phyloP scores from a whole-genome alignment of 768 basidiomycete species.

The Podaxis sp. region DNA sequence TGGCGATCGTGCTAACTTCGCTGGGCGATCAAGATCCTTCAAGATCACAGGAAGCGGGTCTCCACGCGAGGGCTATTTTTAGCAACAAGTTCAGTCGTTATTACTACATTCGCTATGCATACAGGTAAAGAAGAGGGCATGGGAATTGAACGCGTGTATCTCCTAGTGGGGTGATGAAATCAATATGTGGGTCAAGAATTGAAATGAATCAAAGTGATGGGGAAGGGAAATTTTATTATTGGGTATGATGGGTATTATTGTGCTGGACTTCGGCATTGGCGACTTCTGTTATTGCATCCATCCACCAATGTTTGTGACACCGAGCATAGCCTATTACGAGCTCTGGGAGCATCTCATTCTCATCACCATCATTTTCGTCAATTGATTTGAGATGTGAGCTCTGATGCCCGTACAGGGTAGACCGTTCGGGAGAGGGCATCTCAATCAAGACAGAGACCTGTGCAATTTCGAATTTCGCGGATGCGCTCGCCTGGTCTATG shows the following conservation, averaged over 20 bases:
- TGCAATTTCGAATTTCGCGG: slow-evolving; percentile 32
- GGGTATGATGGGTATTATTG: neutral
- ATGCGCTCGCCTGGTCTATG: slow-evolving; percentile 4
- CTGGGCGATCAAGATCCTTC: neutral
- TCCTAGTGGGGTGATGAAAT: neutral
- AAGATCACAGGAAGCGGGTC: neutral
- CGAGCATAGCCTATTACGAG: slow-evolving; percentile 40
- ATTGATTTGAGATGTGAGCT: slow-evolving; percentile 10
- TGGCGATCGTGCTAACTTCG: neutral
- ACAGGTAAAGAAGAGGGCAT: neutral
- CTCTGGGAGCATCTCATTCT: slow-evolving; percentile 37
- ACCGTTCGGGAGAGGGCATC: slow-evolving; percentile 44
- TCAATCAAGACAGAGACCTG: slow-evolving; percentile 57
- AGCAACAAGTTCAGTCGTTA: neutral
- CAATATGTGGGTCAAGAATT: neutral
- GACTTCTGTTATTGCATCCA: neutral
- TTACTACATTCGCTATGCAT: slow-evolving; percentile 7
- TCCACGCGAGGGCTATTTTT: neutral
- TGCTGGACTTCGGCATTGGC: neutral
- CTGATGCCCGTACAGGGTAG: slow-evolving; percentile 20
- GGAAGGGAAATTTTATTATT: neutral
- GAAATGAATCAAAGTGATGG: neutral
- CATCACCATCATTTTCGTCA: slow-evolving; percentile 26
- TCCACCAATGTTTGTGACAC: slow-evolving; percentile 7
- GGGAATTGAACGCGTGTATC: neutral